phyloP scores from a whole-genome alignment of 169 alveolate species.

The Eimeria acervulina region DNA sequence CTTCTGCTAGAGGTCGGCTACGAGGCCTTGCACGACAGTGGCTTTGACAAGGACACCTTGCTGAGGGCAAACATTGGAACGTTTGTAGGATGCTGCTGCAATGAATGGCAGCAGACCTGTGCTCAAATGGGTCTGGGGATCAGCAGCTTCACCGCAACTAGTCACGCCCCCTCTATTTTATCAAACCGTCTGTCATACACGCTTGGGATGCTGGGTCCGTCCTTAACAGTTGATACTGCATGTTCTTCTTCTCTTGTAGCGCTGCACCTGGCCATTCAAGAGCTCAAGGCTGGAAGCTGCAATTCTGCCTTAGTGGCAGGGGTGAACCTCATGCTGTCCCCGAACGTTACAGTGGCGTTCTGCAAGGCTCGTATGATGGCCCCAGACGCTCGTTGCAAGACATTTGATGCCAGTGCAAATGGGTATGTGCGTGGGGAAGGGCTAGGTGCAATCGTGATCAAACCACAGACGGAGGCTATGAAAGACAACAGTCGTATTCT shows the following conservation, averaged over 20 bases:
- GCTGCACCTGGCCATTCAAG: conserved; percentile 88
- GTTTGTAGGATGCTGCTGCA: conserved; percentile 90
- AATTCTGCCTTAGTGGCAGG: conserved; percentile 89
- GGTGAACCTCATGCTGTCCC: conserved; percentile 90
- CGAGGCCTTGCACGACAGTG: conserved; percentile 88
- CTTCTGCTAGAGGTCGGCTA: conserved; percentile 88
- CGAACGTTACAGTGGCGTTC: conserved; percentile 90
- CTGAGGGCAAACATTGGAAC: conserved; percentile 86
- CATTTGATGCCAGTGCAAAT: conserved; percentile 90
- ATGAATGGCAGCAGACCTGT: conserved; percentile 89
- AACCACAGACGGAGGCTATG: conserved; percentile 84
- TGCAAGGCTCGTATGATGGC: conserved; percentile 91
- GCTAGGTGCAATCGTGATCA: conserved; percentile 86
- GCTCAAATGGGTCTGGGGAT: conserved; percentile 74
- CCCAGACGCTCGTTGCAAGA: conserved; percentile 89
- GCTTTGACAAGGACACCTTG: conserved; percentile 83
- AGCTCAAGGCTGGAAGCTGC: conserved; percentile 87
- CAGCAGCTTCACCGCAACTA: conserved; percentile 88
- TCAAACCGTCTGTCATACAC: conserved; percentile 91
- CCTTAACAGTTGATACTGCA: conserved; percentile 91
- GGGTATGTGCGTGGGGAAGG: conserved; percentile 91
- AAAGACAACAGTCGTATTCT: conserved; percentile 81
- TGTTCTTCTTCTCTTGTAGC: conserved; percentile 93
- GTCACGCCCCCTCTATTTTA: conserved; percentile 89
- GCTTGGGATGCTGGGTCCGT: conserved; percentile 90